Base-by-base conservation (phyloP, 768 basidiomycete genomes). In the Boletus vinaceobasis region DNA sequence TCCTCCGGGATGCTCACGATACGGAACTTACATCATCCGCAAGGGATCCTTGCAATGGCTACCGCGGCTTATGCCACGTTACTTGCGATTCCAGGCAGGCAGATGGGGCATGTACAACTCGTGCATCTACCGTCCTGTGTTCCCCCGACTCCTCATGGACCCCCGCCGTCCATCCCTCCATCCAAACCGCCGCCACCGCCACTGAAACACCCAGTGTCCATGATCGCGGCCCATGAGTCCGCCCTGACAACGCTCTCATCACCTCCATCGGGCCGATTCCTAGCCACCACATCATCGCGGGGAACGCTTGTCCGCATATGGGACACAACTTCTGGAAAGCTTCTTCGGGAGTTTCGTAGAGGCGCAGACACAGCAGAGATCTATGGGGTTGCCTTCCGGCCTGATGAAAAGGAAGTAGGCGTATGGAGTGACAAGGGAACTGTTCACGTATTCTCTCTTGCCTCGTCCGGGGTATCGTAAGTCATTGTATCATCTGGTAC, bases 351-450 rank as follows among this genome's bases (percentile, higher is more conserved):
- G 68, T 79, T 97, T 29, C 76, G 93, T 53, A 79, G 93, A 67
- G 93, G 93, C 9, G 82, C 88, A 17, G 94, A 97, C 70, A 87
- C 90, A 63, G 93, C 93, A 29, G 86, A 89, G 63, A 94, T 96
- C 42, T 95, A 93, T 69, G 91, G 91, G 3, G 88, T 94, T 19
- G 86, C 88, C 13, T 93, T 95, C 70, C 80, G 93, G 36, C 86
- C 84, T 5, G 92, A 93, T 61, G 94, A 95, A 63, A 81, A 79
- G 53, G 90, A 93, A 60, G 74, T 96, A 0, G 91, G 90, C 63
- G 93, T 91, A 10, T 93, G 92, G 88, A 94, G 92, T 65, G 93
- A 97, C 70, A 97, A 97, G 71, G 93, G 93, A 35, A 97, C 93
- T 0, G 85, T 97, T 7, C 93, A 97, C 67, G 77, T 94, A 40